Percentiles rank a stretch among this genome's conserved stretches.
Conservation (phyloP, 805 yeast genomes). For the Lipomyces kockii region DNA sequence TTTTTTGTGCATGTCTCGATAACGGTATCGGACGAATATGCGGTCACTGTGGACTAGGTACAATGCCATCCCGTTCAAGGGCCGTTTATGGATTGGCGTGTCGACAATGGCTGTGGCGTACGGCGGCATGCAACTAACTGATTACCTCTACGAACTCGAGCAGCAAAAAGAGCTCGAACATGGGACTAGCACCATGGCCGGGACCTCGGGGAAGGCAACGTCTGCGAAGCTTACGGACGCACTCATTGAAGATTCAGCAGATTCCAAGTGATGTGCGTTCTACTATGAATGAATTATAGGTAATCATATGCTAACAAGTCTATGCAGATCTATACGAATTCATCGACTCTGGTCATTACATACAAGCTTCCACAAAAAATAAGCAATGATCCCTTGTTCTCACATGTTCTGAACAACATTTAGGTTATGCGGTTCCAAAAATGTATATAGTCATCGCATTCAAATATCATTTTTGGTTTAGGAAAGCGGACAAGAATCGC, state of each 20-base stretch:
- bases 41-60: conserved; percentile 35
- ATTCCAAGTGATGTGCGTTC: background rate
- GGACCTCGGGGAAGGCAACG: background rate
- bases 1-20: background rate
- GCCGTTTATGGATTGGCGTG: conserved; percentile 38
- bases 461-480: conserved; percentile 19
- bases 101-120: conserved; percentile 42
- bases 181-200: background rate
- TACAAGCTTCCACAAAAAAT: background rate
- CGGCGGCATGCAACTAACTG: conserved; percentile 40
- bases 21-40: conserved; percentile 10
- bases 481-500: conserved; percentile 61
- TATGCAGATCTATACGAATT: background rate
- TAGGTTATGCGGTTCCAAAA: background rate
- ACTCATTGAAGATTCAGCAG: conserved; percentile 1
- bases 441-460: background rate
- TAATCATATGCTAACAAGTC: background rate
- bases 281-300: background rate
- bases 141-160: conserved; percentile 29
- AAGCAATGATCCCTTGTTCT: background rate
- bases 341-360: background rate
- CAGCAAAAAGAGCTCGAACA: conserved; percentile 12
- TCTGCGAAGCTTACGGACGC: background rate
- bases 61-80: conserved; percentile 33
- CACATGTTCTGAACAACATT: background rate